phyloP scores from a whole-genome alignment of 768 basidiomycete genomes.

The Collybiopsis luxurians region DNA sequence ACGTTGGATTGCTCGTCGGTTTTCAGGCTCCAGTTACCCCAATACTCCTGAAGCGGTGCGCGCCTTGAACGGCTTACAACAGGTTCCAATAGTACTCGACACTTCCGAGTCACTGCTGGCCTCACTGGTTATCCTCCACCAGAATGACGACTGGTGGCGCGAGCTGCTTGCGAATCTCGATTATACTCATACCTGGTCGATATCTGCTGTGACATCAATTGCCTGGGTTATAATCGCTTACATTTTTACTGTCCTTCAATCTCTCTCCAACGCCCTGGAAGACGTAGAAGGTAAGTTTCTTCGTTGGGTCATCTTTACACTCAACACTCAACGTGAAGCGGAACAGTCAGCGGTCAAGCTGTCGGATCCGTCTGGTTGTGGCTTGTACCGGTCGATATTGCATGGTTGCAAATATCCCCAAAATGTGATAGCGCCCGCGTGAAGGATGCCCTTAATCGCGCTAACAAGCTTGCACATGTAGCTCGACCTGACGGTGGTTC shows the following conservation, averaged over 20 bases:
- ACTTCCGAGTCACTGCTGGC: constrained; percentile 26
- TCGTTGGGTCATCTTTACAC: constrained; percentile 13
- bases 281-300: constrained; percentile 1
- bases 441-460: constrained; percentile 21
- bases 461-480: constrained; percentile 25
- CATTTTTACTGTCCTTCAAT: constrained; percentile 34
- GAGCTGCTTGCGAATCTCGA: constrained; percentile 29
- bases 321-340: constrained; percentile 10
- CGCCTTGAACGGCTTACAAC: constrained; percentile 38
- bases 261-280: constrained; percentile 18
- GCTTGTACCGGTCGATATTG: constrained; percentile 37
- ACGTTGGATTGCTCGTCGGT: constrained; percentile 37
- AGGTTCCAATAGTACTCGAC: constrained; percentile 33
- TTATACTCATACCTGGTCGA: constrained; percentile 36
- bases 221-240: constrained; percentile 45
- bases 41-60: constrained; percentile 28
- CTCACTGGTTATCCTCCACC: constrained; percentile 38
- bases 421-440: constrained; percentile 34
- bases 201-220: constrained; percentile 36
- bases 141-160: constrained; percentile 43
- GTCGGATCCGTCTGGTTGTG: constrained; percentile 42
- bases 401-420: constrained; percentile 39
- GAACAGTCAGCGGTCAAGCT: constrained; percentile 29
- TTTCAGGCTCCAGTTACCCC: constrained; percentile 26
- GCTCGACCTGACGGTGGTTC: constrained; percentile 12